phyloP scores from a whole-genome alignment of 2,329 filamentous ascomycete species.

The Venturia pyrina region DNA sequence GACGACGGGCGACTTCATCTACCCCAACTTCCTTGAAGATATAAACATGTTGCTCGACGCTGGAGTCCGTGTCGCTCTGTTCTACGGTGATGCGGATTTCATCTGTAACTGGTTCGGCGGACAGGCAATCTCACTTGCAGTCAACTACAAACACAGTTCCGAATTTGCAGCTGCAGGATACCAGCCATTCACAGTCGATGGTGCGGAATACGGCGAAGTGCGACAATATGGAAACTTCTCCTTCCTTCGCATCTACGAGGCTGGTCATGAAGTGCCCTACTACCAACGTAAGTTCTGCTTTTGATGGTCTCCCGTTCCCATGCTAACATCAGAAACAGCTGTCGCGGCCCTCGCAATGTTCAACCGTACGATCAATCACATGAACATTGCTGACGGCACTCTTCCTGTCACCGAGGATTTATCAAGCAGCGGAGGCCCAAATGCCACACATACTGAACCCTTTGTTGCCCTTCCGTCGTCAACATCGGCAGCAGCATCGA shows the following conservation, averaged over 20 bases:
- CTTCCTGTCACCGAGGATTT: conserved; percentile 24
- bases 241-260: conserved; percentile 29
- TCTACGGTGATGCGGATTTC: conserved; percentile 28
- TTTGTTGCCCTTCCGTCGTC: conserved; percentile 24
- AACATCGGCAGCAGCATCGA: neutral
- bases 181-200: conserved; percentile 26
- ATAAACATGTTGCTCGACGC: conserved; percentile 31
- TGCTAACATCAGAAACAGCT: conserved; percentile 11
- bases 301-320: neutral
- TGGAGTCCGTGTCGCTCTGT: conserved; percentile 28
- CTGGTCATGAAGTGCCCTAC: conserved; percentile 32
- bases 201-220: conserved; percentile 31
- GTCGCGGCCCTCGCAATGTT: conserved; percentile 27
- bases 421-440: conserved; percentile 15
- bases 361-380: conserved; percentile 27
- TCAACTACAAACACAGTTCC: conserved; percentile 28
- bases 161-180: conserved; percentile 22
- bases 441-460: conserved; percentile 30
- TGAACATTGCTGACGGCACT: conserved; percentile 27
- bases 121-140: conserved; percentile 23
- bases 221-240: conserved; percentile 30
- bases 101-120: conserved; percentile 29
- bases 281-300: conserved; percentile 24
- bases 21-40: conserved; percentile 29
- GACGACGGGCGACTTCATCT: conserved; percentile 49